phyloP scores from a whole-genome alignment of 768 basidiomycete species.

The Mycena metata region DNA sequence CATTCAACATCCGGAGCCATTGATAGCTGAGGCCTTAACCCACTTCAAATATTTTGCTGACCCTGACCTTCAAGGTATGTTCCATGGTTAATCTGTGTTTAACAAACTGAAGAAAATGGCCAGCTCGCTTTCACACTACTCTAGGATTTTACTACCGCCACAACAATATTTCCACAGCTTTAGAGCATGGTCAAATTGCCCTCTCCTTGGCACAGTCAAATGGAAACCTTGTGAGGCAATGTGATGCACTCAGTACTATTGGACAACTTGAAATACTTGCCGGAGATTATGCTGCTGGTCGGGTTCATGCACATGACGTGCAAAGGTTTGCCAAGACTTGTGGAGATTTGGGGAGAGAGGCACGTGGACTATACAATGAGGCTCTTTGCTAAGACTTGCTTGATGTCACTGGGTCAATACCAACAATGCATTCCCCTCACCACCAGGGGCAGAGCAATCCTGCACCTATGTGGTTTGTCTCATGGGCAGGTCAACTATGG shows the following conservation, averaged over 20 bases:
- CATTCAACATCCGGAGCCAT: too few species aligned
- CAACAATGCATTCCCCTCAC: not conserved
- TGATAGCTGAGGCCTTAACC: too few species aligned
- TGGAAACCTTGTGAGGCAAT: not conserved
- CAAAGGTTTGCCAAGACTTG: not conserved
- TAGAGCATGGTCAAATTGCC: too few species aligned
- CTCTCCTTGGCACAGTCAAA: not conserved
- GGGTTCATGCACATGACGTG: not conserved
- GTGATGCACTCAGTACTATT: not conserved
- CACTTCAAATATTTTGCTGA: too few species aligned
- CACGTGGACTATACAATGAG: not conserved
- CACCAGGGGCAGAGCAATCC: not conserved
- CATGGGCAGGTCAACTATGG: not conserved
- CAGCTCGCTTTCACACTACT: too few species aligned
- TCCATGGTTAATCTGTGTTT: too few species aligned
- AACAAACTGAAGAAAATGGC: too few species aligned
- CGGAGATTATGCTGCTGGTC: not conserved
- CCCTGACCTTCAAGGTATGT: too few species aligned
- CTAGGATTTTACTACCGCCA: too few species aligned
- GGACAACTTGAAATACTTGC: not conserved
- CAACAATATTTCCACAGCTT: too few species aligned
- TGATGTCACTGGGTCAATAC: not conserved
- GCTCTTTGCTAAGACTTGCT: not conserved
- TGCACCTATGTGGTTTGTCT: not conserved
- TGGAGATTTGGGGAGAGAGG: not conserved